These are phyloP conservation scores for Aspergillus fijiensis DNA, from an alignment of 2,329 filamentous ascomycete genomes.

Conservation along the genomic window DNA sequence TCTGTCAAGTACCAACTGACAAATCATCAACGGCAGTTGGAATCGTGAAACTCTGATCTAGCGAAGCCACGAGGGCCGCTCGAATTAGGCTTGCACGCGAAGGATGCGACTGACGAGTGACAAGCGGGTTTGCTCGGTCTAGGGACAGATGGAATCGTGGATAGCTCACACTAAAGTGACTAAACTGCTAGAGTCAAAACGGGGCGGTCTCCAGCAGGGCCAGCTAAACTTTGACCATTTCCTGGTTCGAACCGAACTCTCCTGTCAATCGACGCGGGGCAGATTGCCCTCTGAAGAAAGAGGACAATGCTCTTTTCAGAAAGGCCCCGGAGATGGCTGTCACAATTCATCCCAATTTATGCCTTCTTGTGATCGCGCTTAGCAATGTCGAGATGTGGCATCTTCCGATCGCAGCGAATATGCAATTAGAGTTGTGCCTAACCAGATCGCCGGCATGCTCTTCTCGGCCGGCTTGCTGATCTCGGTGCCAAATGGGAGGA, in stretches of 20 bases:
- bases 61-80: slow-evolving; percentile 15
- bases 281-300: slow-evolving; percentile 14
- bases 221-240: slow-evolving; percentile 4
- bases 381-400: not conserved
- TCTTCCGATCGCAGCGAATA: not conserved
- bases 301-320: slow-evolving; percentile 16
- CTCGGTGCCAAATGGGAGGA: not conserved
- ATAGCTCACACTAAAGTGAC: not conserved
- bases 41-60: slow-evolving; percentile 5
- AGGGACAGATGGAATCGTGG: not conserved
- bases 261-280: slow-evolving; percentile 2
- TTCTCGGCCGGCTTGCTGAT: not conserved
- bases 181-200: not conserved
- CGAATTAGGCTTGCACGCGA: slow-evolving; percentile 10
- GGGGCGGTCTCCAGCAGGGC: not conserved
- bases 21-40: slow-evolving; percentile 12
- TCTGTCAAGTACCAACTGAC: slow-evolving; percentile 8
- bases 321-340: slow-evolving; percentile 13
- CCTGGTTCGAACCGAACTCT: slow-evolving; percentile 16
- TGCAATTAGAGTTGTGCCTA: not conserved
- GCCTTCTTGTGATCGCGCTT: not conserved
- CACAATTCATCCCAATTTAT: slow-evolving; percentile 4
- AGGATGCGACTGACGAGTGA: not conserved
- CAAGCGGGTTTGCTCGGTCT: slow-evolving; percentile 13
- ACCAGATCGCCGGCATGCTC: not conserved